Conservation (phyloP, 768 basidiomycete species). For the Cytidiella melzeri region DNA sequence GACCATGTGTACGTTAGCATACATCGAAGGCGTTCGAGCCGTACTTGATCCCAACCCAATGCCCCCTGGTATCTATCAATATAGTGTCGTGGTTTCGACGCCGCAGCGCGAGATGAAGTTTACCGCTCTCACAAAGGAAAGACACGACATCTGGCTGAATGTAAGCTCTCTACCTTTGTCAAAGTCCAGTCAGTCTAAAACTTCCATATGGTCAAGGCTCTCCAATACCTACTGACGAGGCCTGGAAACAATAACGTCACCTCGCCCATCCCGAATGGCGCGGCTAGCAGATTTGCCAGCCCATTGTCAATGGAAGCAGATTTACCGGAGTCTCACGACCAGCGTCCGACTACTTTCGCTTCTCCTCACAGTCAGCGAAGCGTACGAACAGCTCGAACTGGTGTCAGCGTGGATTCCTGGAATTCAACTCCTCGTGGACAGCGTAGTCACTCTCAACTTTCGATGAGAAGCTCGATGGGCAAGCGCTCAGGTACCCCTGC, state of each 20-base stretch:
- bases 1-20: conserved; percentile 44
- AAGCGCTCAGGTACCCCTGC: conserved; percentile 91
- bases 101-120: conserved; percentile 97
- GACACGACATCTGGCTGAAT: conserved; percentile 96
- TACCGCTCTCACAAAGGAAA: conserved; percentile 91
- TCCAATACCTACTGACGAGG: conserved; percentile 84
- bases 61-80: conserved; percentile 89
- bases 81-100: conserved; percentile 89
- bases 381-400: conserved; percentile 46
- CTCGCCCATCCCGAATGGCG: conserved; percentile 17
- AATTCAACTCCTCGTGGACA: conserved; percentile 73
- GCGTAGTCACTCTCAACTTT: conserved; percentile 75
- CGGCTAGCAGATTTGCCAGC: conserved; percentile 19
- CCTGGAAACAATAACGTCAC: conserved; percentile 35
- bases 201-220: conserved; percentile 49
- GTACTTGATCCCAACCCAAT: conserved; percentile 95
- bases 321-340: conserved; percentile 41
- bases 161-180: conserved; percentile 38
- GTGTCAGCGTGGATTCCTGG: conserved; percentile 51
- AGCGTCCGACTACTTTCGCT: conserved; percentile 39
- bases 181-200: conserved; percentile 9
- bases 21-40: conserved; percentile 86
- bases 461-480: conserved; percentile 63
- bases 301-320: conserved; percentile 26
- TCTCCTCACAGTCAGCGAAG: conserved; percentile 77